These are phyloP conservation scores for Paecilomyces sp. DNA, from an alignment of 2,329 filamentous ascomycete genomes.

Conservation along the genomic window DNA sequence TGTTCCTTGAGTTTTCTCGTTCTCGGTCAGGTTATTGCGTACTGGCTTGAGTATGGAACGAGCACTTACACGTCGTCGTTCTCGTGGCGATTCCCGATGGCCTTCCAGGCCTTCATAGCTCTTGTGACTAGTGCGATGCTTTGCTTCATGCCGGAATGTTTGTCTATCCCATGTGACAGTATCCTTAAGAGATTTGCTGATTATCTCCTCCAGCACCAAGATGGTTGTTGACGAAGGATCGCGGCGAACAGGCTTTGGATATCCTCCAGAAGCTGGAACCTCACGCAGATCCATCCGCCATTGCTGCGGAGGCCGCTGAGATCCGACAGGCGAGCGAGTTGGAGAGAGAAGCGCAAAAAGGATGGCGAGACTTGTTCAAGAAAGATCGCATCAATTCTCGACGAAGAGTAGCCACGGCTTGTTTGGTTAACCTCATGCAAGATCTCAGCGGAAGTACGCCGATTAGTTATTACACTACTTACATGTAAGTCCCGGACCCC, in stretches of 20 bases:
- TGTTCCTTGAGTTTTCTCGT: constrained; percentile 14
- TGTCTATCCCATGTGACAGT: not conserved
- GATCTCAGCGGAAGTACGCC: constrained; percentile 16
- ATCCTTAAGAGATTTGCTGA: not conserved
- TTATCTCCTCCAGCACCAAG: constrained; percentile 9
- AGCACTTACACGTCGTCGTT: constrained; percentile 13
- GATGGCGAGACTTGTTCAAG: constrained; percentile 11
- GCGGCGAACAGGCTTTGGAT: constrained; percentile 8
- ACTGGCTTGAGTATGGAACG: constrained; percentile 17
- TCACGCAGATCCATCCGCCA: constrained; percentile 1
- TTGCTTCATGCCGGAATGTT: constrained; percentile 15
- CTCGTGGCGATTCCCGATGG: constrained; percentile 18
- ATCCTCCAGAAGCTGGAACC: constrained; percentile 13
- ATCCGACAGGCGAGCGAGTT: constrained; percentile 6
- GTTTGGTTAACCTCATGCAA: constrained; percentile 13
- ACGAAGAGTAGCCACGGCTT: constrained; percentile 8
- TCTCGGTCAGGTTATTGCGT: constrained; percentile 12
- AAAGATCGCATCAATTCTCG: constrained; percentile 8
- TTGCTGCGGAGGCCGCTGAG: constrained; percentile 8
- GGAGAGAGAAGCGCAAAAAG: constrained; percentile 6
- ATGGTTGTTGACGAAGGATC: constrained; percentile 14
- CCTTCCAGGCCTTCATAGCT: constrained; percentile 9
- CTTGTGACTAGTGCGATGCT: constrained; percentile 10
- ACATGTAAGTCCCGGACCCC: constrained; percentile 7
- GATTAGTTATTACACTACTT: constrained; percentile 21